A percentile compares a stretch with the other conserved stretches of the same genome.
These are phyloP conservation scores for Hygrophoropsis aurantiaca DNA, from an alignment of 768 basidiomycete genomes.

Conservation along the genomic window DNA sequence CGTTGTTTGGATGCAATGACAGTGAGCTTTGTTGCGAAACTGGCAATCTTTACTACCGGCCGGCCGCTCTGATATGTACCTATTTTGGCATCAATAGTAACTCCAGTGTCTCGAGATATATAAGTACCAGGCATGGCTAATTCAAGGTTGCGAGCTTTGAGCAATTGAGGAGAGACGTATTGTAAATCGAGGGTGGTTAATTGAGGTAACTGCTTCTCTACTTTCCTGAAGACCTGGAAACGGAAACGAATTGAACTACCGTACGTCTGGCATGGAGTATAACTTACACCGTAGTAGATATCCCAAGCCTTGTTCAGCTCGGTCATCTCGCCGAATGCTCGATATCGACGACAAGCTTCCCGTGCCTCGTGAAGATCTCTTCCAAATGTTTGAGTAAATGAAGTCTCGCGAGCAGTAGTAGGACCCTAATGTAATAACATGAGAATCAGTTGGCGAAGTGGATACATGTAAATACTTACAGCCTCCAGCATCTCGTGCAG, in stretches of 20 bases:
- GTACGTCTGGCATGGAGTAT: background rate
- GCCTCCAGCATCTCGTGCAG: slow-evolving; percentile 90
- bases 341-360: slow-evolving; percentile 86
- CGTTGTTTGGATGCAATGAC: slow-evolving; percentile 98
- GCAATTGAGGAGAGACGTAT: slow-evolving; percentile 91
- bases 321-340: slow-evolving; percentile 78
- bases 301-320: slow-evolving; percentile 99
- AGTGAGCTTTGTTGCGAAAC: slow-evolving; percentile 85
- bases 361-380: slow-evolving; percentile 90
- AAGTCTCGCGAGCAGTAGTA: slow-evolving; percentile 90
- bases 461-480: slow-evolving; percentile 43
- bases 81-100: slow-evolving; percentile 24
- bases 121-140: slow-evolving; percentile 89
- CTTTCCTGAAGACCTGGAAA: slow-evolving; percentile 86
- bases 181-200: slow-evolving; percentile 91
- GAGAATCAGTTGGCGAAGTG: background rate
- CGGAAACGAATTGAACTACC: background rate
- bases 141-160: slow-evolving; percentile 87
- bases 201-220: slow-evolving; percentile 90
- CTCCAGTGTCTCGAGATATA: background rate
- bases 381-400: slow-evolving; percentile 92
- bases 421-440: slow-evolving; percentile 62
- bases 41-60: slow-evolving; percentile 74
- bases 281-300: slow-evolving; percentile 89
- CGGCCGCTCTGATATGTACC: slow-evolving; percentile 93